Conservation (phyloP, 1,284 basidiomycete species). For the Ustanciosporium gigantosporum region DNA sequence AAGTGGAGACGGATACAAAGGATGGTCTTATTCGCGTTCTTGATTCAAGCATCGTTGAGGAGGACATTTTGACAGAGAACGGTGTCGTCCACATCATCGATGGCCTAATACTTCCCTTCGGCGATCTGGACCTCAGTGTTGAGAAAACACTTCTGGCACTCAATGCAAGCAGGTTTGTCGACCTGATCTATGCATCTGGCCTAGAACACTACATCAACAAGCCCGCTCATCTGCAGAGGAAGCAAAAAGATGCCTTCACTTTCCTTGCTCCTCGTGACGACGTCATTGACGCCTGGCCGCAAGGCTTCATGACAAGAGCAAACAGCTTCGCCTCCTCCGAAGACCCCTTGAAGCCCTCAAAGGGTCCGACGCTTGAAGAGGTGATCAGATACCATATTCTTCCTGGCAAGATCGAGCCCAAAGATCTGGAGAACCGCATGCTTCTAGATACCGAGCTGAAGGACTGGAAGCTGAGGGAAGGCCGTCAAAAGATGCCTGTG, state of each 20-base stretch:
- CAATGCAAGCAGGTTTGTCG: conserved; percentile 87
- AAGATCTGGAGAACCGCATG: conserved; percentile 32
- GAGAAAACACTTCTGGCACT: conserved; percentile 89
- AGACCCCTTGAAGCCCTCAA: conserved; percentile 3
- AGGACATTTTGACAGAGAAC: conserved; percentile 58
- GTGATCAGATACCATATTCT: conserved; percentile 55
- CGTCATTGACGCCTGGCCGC: conserved; percentile 66
- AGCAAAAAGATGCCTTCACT: conserved; percentile 49
- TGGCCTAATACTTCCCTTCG: conserved; percentile 76
- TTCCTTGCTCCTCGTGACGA: conserved; percentile 84
- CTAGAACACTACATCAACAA: conserved; percentile 64
- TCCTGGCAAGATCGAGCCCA: conserved; percentile 31
- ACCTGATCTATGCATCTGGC: conserved; percentile 73
- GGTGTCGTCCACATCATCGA: conserved; percentile 85
- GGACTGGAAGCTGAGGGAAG: conserved; percentile 59
- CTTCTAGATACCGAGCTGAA: conserved; percentile 51
- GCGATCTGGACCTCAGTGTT: conserved; percentile 77
- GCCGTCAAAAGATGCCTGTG: conserved; percentile 60
- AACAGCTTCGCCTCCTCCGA: not conserved
- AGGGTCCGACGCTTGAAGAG: conserved; percentile 29
- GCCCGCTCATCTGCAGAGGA: conserved; percentile 23
- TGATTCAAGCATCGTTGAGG: conserved; percentile 36
- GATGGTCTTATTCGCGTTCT: conserved; percentile 21
- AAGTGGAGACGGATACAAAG: conserved; percentile 14
- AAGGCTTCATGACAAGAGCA: not conserved